Evolutionary conservation across 2,329 filamentous ascomycete species (phyloP), one percentile per base, ranked within the genome.

Genomic region (Byssoonygena ceratinophila): DNA sequence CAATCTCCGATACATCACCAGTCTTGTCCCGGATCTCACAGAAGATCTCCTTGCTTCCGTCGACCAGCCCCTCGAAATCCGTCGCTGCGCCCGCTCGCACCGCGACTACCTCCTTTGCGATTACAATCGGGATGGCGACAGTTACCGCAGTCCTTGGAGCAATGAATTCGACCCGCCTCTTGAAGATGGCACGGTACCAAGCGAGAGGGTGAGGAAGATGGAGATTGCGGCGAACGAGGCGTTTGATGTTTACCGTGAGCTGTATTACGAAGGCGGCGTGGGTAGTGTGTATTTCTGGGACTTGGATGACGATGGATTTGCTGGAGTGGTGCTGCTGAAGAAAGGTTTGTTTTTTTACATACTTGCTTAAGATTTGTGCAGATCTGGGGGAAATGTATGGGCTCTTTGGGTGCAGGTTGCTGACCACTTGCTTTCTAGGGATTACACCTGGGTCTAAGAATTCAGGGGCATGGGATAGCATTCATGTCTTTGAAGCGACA

Each of bases 221-320:
- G 92, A 98, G 76, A 72, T 97, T 66, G 83, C 83, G 64, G 88
- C 92, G 51, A 97, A 97, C 67, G 88, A 94, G 71, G 91, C 89
- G 4, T 95, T 98, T 72, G 92, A 98, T 71, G 83, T 97, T 51
- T 98, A 98, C 72, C 77, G 92, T 57, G 91, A 97, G 69, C 74
- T 98, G 71, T 82, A 73, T 63, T 98, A 95, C 74, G 92, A 97
- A 74, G 92, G 92, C 3, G 91, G 92, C 25, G 87, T 95, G 55
- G 92, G 87, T 61, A 94, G 87, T 65, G 92, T 97, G 36, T 98
- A 98, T 71, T 87, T 98, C 58, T 98, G 92, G 92, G 92, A 96
- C 67, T 74, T 97, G 67, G 92, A 98, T 63, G 92, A 98, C 69
- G 92, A 98, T 70, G 92, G 92, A 7, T 98, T 98, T 67, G 92